Conservation (phyloP, 208 protist species). For the Acanthamoeba triangularis region DNA sequence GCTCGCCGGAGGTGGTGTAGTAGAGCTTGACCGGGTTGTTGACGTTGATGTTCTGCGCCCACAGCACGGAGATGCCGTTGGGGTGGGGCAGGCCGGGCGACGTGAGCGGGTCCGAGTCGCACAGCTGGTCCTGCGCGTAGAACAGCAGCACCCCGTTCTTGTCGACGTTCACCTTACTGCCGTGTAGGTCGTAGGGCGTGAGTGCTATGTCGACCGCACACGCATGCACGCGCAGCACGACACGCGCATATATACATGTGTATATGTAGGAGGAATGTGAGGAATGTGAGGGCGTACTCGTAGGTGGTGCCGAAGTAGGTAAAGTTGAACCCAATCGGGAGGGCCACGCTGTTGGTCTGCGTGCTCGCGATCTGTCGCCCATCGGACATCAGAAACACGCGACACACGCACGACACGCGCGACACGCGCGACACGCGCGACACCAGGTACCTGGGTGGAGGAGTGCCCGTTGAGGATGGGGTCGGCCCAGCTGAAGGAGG, state of each 20-base stretch:
- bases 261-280: neutral
- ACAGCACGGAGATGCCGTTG: slow-evolving; percentile 56
- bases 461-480: slow-evolving; percentile 53
- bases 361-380: slow-evolving; percentile 16
- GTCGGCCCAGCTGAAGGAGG: slow-evolving; percentile 33
- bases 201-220: neutral
- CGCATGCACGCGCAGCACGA: neutral
- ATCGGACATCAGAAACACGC: neutral
- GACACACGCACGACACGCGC: neutral
- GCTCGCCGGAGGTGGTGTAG: neutral
- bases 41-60: slow-evolving; percentile 40
- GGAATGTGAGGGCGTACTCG: neutral
- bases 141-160: slow-evolving; percentile 66
- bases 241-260: neutral
- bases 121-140: slow-evolving; percentile 50
- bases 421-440: neutral
- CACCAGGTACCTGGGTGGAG: neutral
- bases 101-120: slow-evolving; percentile 31
- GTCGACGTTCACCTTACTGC: slow-evolving; percentile 48
- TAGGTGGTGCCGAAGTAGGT: slow-evolving; percentile 25
- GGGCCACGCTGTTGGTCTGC: neutral
- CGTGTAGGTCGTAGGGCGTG: neutral
- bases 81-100: slow-evolving; percentile 29
- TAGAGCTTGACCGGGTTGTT: slow-evolving; percentile 57
- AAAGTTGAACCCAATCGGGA: slow-evolving; percentile 49